These are phyloP conservation scores for Penicillium sp. DNA, from an alignment of 2,329 filamentous ascomycete species.

Conservation along the genomic window DNA sequence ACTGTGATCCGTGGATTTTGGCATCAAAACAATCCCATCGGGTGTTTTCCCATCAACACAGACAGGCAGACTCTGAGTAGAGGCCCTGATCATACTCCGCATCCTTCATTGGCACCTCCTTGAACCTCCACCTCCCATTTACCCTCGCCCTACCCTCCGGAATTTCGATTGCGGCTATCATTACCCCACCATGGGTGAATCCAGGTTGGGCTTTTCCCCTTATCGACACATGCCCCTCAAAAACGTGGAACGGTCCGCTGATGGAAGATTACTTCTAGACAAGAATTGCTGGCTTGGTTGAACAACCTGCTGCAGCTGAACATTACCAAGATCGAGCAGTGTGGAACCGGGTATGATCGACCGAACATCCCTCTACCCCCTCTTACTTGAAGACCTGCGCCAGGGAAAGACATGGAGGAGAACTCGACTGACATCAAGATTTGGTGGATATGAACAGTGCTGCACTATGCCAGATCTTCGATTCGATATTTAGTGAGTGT, in stretches of 20 bases:
- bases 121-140: constrained; percentile 7
- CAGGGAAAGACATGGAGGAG: background rate
- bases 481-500: constrained; percentile 84
- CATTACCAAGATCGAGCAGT: constrained; percentile 98
- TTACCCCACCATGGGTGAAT: constrained; percentile 65
- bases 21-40: constrained; percentile 76
- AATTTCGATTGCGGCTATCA: constrained; percentile 16
- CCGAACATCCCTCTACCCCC: constrained; percentile 14
- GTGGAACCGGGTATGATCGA: constrained; percentile 82
- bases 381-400: background rate
- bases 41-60: constrained; percentile 28
- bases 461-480: constrained; percentile 94
- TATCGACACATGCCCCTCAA: constrained; percentile 20
- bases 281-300: constrained; percentile 94
- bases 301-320: constrained; percentile 98
- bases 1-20: constrained; percentile 31
- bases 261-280: constrained; percentile 58
- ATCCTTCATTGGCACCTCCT: background rate
- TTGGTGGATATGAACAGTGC: constrained; percentile 62
- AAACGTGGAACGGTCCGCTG: constrained; percentile 14
- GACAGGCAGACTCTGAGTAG: constrained; percentile 20
- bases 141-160: constrained; percentile 5
- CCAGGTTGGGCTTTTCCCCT: constrained; percentile 54
- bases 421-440: constrained; percentile 15
- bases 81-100: constrained; percentile 18